A percentile compares a stretch with the other conserved stretches of the same genome.
These are phyloP conservation scores for Phaeosphaeria sp. DNA, from an alignment of 2,329 filamentous ascomycete genomes.

Conservation along the genomic window DNA sequence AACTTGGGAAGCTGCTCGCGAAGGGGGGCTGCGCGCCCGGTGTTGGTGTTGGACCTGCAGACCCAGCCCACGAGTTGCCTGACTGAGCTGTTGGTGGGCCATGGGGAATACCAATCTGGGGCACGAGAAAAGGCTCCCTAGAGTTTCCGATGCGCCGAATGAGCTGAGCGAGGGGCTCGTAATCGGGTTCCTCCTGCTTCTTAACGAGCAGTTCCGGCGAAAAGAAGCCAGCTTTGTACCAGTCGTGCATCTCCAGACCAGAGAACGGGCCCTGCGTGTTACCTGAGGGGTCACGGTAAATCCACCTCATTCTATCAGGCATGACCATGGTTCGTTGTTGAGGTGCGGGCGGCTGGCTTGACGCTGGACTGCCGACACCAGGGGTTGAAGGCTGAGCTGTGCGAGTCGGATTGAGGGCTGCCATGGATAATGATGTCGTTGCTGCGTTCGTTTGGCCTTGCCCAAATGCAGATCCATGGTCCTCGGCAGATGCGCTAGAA, in stretches of 20 bases:
- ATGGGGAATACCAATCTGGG: constrained; percentile 94
- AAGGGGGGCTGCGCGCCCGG: constrained; percentile 75
- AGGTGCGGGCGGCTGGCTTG: constrained; percentile 70
- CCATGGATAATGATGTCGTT: constrained; percentile 42
- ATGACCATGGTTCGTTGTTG: constrained; percentile 94
- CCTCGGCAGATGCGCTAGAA: constrained; percentile 36
- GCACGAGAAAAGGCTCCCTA: constrained; percentile 94
- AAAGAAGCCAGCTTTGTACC: constrained; percentile 99
- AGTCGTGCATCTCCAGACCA: constrained; percentile 98
- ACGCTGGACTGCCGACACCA: constrained; percentile 57
- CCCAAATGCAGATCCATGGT: constrained; percentile 34
- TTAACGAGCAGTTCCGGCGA: constrained; percentile 93
- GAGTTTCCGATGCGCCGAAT: constrained; percentile 97
- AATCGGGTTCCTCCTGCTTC: constrained; percentile 91
- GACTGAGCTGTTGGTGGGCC: constrained; percentile 68
- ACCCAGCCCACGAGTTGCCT: constrained; percentile 53
- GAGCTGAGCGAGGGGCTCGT: constrained; percentile 92
- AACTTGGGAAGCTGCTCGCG: constrained; percentile 91
- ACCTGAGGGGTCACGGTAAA: constrained; percentile 93
- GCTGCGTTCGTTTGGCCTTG: constrained; percentile 27
- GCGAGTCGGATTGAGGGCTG: constrained; percentile 40
- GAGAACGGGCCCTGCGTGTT: constrained; percentile 94
- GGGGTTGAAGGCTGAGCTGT: constrained; percentile 43
- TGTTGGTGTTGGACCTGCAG: constrained; percentile 45
- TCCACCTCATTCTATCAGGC: constrained; percentile 98